Conservation (phyloP, 2,329 filamentous ascomycete species). For the Phyllosticta citribraziliensis region DNA sequence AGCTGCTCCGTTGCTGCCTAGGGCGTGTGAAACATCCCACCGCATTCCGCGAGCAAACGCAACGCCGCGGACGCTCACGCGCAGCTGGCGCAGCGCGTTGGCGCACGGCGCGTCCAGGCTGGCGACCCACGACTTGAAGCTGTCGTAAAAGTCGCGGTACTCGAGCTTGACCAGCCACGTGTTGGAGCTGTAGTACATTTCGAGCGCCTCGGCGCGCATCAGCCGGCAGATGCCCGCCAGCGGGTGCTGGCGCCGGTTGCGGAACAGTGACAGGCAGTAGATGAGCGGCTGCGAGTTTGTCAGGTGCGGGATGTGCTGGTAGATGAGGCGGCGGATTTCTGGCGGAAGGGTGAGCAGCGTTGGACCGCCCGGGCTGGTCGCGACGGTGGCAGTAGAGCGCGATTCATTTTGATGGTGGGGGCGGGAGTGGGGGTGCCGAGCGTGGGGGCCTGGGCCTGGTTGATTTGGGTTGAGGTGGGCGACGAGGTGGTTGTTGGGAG, state of each 20-base stretch:
- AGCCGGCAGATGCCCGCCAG: slow-evolving; percentile 26
- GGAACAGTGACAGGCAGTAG: slow-evolving; percentile 31
- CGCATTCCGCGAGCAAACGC: slow-evolving; percentile 23
- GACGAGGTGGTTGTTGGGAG: neutral
- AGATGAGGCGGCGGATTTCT: slow-evolving; percentile 28
- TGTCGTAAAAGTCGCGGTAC: slow-evolving; percentile 31
- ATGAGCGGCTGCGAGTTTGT: slow-evolving; percentile 26
- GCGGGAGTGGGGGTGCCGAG: neutral
- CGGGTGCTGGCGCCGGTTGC: slow-evolving; percentile 27
- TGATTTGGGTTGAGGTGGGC: neutral
- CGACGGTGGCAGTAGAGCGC: neutral
- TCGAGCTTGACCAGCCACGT: slow-evolving; percentile 31
- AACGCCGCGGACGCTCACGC: slow-evolving; percentile 23
- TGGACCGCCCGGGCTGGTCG: slow-evolving; percentile 6
- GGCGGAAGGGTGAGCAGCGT: slow-evolving; percentile 27
- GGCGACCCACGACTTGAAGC: slow-evolving; percentile 30
- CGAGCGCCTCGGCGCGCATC: slow-evolving; percentile 27
- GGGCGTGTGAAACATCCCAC: slow-evolving; percentile 11
- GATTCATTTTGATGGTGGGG: neutral
- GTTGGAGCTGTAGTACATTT: slow-evolving; percentile 32
- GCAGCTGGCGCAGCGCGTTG: slow-evolving; percentile 21
- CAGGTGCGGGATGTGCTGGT: slow-evolving; percentile 25
- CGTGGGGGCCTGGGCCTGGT: neutral
- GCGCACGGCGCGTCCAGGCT: slow-evolving; percentile 22
- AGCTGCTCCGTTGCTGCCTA: slow-evolving; percentile 1